Evolutionary conservation across 1,284 basidiomycete genomes (phyloP).

Genomic region (Tilletia indica): DNA sequence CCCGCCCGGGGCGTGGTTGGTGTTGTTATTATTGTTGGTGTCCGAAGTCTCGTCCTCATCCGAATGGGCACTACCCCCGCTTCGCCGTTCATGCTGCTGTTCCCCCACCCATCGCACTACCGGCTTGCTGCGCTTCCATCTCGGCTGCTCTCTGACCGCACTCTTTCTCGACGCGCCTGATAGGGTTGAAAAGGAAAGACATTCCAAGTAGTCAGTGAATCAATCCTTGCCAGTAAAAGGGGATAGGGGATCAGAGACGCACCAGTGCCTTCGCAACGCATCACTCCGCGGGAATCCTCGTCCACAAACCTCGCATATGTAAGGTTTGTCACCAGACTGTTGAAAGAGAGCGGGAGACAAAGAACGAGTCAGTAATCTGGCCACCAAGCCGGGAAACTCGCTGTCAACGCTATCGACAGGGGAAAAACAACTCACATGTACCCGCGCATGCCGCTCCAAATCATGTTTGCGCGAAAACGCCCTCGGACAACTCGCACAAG

Average conservation of each 20-base stretch:
- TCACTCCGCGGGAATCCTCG: slow-evolving; percentile 54
- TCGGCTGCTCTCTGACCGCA: slow-evolving; percentile 44
- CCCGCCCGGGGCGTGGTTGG: not conserved
- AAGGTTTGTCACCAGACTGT: slow-evolving; percentile 52
- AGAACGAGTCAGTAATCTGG: not conserved
- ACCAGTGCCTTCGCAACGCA: slow-evolving; percentile 51
- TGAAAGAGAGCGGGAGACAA: not conserved
- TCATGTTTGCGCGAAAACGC: slow-evolving; percentile 54
- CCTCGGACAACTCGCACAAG: slow-evolving; percentile 48
- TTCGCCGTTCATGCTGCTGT: slow-evolving; percentile 1
- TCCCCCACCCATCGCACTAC: not conserved
- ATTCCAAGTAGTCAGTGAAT: not conserved
- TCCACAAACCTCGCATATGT: slow-evolving; percentile 51
- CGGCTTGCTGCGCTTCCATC: slow-evolving; percentile 31
- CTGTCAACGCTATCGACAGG: not conserved
- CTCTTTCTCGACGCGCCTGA: slow-evolving; percentile 45
- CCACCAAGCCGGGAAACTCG: not conserved
- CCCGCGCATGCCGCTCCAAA: slow-evolving; percentile 51
- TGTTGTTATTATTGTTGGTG: not conserved
- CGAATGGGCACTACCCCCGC: slow-evolving; percentile 1
- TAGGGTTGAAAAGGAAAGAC: not conserved
- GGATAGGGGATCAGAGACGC: not conserved
- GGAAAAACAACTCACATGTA: slow-evolving; percentile 30
- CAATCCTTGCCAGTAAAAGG: not conserved
- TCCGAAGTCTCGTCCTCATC: not conserved